Evolutionary conservation across 345 rosid genomes (phyloP).

Genomic region (Noccaea bulbosa): DNA sequence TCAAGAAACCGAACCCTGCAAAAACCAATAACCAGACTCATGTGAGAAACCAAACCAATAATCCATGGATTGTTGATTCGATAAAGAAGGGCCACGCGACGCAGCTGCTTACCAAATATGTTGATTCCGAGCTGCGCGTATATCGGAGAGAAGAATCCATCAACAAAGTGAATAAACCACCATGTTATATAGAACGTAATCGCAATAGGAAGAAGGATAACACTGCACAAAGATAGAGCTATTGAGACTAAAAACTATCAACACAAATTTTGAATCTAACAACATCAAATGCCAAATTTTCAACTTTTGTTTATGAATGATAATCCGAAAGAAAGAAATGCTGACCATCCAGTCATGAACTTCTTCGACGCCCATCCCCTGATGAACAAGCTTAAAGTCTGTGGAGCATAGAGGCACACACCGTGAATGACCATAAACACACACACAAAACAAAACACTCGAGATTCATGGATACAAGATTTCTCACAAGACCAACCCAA

Average conservation of each 20-base stretch:
- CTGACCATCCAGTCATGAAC: conserved; percentile 98
- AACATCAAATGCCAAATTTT: not conserved
- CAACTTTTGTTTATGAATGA: conserved; percentile 41
- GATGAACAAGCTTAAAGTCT: conserved; percentile 89
- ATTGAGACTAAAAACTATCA: conserved; percentile 34
- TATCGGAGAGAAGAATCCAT: conserved; percentile 98
- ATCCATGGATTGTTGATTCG: not conserved
- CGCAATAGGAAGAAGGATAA: conserved; percentile 91
- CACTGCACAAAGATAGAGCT: conserved; percentile 59
- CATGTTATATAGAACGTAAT: conserved; percentile 95
- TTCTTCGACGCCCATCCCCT: conserved; percentile 99
- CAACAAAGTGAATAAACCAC: conserved; percentile 99
- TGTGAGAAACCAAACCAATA: conserved; percentile 2
- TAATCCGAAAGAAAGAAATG: conserved; percentile 14
- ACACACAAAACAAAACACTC: not conserved
- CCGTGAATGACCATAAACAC: conserved; percentile 7
- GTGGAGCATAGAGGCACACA: conserved; percentile 27
- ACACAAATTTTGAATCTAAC: conserved; percentile 6
- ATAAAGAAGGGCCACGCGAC: not conserved
- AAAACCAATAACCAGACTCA: conserved; percentile 18
- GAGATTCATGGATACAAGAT: conserved; percentile 16
- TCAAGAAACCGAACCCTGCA: conserved; percentile 91
- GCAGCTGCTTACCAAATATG: conserved; percentile 75
- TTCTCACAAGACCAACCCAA: not conserved
- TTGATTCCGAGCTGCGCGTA: conserved; percentile 94